These are phyloP conservation scores for Fistulinella staudtii DNA, from an alignment of 1,284 basidiomycete genomes.

Conservation along the genomic window DNA sequence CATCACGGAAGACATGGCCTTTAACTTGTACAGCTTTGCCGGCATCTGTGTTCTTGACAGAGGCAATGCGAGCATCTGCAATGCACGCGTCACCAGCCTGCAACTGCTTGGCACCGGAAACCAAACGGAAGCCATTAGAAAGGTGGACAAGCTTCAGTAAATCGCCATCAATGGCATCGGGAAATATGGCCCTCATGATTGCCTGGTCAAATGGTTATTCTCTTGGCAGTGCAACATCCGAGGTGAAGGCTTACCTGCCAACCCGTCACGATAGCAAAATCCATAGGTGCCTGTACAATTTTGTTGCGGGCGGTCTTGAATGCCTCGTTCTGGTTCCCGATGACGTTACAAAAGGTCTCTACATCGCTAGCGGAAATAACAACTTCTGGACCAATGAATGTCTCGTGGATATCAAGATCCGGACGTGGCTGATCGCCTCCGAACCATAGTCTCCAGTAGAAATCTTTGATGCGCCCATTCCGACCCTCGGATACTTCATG, in stretches of 20 bases:
- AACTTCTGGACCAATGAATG: slow-evolving; percentile 82
- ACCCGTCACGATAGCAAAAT: slow-evolving; percentile 97
- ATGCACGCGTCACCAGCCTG: slow-evolving; percentile 87
- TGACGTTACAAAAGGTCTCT: slow-evolving; percentile 88
- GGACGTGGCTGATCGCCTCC: slow-evolving; percentile 79
- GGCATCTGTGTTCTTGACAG: slow-evolving; percentile 87
- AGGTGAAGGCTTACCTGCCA: slow-evolving; percentile 74
- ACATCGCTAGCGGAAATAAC: slow-evolving; percentile 73
- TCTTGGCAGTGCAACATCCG: neutral
- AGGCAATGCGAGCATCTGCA: slow-evolving; percentile 84
- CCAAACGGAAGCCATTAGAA: slow-evolving; percentile 91
- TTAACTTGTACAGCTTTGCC: slow-evolving; percentile 95
- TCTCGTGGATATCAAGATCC: slow-evolving; percentile 69
- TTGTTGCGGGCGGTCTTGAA: slow-evolving; percentile 79
- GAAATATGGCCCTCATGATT: slow-evolving; percentile 97
- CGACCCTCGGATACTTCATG: slow-evolving; percentile 86
- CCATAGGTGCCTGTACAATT: slow-evolving; percentile 87
- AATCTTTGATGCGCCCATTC: slow-evolving; percentile 91
- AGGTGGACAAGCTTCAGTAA: slow-evolving; percentile 94
- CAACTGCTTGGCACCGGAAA: slow-evolving; percentile 75
- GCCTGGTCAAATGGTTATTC: slow-evolving; percentile 49
- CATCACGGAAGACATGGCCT: slow-evolving; percentile 76
- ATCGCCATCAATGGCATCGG: slow-evolving; percentile 86
- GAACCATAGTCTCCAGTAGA: slow-evolving; percentile 97
- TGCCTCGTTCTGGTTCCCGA: slow-evolving; percentile 88